Evolutionary conservation across 192 early-diverging fungal genomes (phyloP).

Genomic region (Kappamyces sp.): DNA sequence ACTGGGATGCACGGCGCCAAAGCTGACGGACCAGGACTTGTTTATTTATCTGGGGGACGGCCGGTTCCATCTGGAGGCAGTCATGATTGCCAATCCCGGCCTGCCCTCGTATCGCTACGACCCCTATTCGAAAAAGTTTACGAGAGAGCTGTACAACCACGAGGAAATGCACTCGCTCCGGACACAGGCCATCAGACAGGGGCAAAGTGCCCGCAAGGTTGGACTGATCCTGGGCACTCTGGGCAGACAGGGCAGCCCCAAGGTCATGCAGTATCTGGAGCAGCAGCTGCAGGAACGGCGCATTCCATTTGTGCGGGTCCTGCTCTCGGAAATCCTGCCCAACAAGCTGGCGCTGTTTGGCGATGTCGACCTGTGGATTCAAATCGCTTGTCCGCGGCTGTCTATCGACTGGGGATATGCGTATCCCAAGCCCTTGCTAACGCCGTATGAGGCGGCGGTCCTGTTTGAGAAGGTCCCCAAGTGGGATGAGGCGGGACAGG

Average conservation of each 20-base stretch:
- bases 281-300: slow-evolving; percentile 52
- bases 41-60: slow-evolving; percentile 80
- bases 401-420: slow-evolving; percentile 99
- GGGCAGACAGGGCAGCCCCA: slow-evolving; percentile 91
- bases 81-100: slow-evolving; percentile 95
- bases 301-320: slow-evolving; percentile 63
- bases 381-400: slow-evolving; percentile 91
- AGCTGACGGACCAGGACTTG: slow-evolving; percentile 64
- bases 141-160: slow-evolving; percentile 90
- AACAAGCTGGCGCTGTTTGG: slow-evolving; percentile 87
- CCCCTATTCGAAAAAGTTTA: slow-evolving; percentile 88
- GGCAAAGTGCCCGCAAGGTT: slow-evolving; percentile 69
- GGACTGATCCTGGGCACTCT: slow-evolving; percentile 93
- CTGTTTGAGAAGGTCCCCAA: slow-evolving; percentile 71
- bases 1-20: slow-evolving; percentile 92
- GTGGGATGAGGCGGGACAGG: slow-evolving; percentile 41
- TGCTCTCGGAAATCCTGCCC: slow-evolving; percentile 94
- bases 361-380: slow-evolving; percentile 70
- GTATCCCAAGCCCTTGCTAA: slow-evolving; percentile 82
- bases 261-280: slow-evolving; percentile 79
- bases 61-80: slow-evolving; percentile 95
- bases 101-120: slow-evolving; percentile 90
- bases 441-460: slow-evolving; percentile 92
- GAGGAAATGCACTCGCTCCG: slow-evolving; percentile 83
- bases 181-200: slow-evolving; percentile 71